phyloP scores from a whole-genome alignment of 208 protist genomes.

The Crithidia thermophila region DNA sequence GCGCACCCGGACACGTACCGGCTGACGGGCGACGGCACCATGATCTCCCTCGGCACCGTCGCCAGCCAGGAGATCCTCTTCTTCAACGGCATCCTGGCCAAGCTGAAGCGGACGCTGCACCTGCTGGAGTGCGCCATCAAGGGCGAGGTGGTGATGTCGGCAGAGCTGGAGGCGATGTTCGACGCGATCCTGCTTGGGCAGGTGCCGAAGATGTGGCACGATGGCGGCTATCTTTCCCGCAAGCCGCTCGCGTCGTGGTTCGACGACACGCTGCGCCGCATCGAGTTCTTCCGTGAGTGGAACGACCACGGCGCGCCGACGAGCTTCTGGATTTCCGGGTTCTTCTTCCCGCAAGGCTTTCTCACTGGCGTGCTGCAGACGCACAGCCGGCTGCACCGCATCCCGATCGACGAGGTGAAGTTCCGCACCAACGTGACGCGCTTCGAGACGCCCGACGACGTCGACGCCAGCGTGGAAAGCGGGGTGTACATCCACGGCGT shows the following conservation, averaged over 20 bases:
- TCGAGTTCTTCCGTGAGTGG: conserved; percentile 96
- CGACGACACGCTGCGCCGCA: conserved; percentile 91
- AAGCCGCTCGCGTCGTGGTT: conserved; percentile 97
- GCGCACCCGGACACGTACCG: conserved; percentile 87
- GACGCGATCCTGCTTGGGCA: conserved; percentile 87
- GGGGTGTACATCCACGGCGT: conserved; percentile 95
- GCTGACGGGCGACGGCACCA: conserved; percentile 82
- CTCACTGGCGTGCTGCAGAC: conserved; percentile 93
- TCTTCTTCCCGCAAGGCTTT: conserved; percentile 98
- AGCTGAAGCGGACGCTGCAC: conserved; percentile 70
- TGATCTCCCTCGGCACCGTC: conserved; percentile 93
- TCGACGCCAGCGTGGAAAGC: conserved; percentile 52
- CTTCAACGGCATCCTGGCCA: conserved; percentile 86
- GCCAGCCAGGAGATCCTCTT: conserved; percentile 90
- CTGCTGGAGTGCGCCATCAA: conserved; percentile 86
- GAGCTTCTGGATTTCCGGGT: conserved; percentile 97
- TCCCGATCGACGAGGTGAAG: conserved; percentile 93
- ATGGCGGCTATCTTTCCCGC: conserved; percentile 94
- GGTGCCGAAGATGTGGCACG: conserved; percentile 93
- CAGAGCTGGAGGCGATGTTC: conserved; percentile 91
- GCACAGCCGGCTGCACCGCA: conserved; percentile 85
- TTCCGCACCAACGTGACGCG: conserved; percentile 88
- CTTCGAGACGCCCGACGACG: conserved; percentile 73
- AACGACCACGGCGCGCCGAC: conserved; percentile 91
- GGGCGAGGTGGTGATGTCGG: conserved; percentile 93